Base-by-base conservation (phyloP, 176 grass and related monocot genomes). In the Avena eriantha region DNA sequence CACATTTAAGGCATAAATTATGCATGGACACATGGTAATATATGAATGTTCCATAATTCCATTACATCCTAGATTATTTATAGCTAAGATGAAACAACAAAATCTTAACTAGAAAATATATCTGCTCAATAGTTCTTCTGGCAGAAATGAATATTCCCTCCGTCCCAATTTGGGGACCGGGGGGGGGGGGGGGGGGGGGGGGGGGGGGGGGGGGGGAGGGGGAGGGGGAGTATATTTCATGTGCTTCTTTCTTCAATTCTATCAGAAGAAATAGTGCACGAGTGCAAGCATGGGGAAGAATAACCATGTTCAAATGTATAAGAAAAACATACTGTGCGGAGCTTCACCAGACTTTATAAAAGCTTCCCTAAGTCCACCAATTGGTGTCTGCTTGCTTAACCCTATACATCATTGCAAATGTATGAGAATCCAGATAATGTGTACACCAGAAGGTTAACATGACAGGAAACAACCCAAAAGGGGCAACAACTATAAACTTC, bases 311-410 rank as follows among this genome's bases (percentile, higher is more conserved):
- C 48, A 26, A 80, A 80, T 69, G 29, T 51, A 58, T 22, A 69
- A 81, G 58, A 39, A 82, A 78, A 80, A 18, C 3, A 85, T 92
- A 98, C 96, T 86, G 78, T 98, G 68, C 12, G 88, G 6, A 56
- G 94, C 86, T 85, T 92, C 88, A 60, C 96, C 93, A 71, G 95
- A 98, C 70, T 90, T 92, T 84, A 87, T 76, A 88, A 92, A 96
- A 67, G 91, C 89, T 19, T 88, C 80, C 83, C 82, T 86, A 50
- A 94, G 92, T 73, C 92, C 90, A 6, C 94, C 96, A 43, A 88
- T 82, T 72, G 92, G 60, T 34, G 92, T 96, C 39, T 88, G 86
- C 88, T 95, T 98, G 82, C 93, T 94, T 63, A 98, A 80, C 36
- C 96, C 96, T 96, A 80, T 36, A 92, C 73, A 45, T 69, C 29